Base-by-base conservation (phyloP, 2,329 filamentous ascomycete species). In the Xylaria digitata region DNA sequence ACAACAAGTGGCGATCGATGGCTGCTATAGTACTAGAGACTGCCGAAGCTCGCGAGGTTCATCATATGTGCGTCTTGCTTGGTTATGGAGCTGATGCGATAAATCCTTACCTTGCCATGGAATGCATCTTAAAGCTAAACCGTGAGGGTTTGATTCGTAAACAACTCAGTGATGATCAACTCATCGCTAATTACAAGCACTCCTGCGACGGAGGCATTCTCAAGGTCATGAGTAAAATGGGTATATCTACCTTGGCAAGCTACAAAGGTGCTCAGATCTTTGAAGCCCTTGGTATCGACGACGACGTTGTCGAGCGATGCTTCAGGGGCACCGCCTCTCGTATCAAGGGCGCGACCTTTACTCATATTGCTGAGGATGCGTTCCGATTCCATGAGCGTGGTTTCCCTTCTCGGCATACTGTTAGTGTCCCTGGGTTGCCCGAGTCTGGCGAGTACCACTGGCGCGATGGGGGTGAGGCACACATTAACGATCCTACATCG, bases 211-310 rank as follows among this genome's bases (percentile, higher is more conserved):
- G 95, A 76, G 95, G 95, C 83, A 97, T 98, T 71, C 85, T 98
- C 71, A 98, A 98, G 82, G 95, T 98, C 79, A 98, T 98, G 95
- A 96, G 92, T 80, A 98, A 98, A 86, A 98, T 98, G 95, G 95
- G 95, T 83, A 98, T 98, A 71, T 97, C 95, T 6, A 98, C 95
- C 37, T 85, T 98, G 52, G 93, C 95, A 76, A 95, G 92, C 73
- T 98, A 98, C 85, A 98, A 98, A 85, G 95, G 95, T 77, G 95
- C 95, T 63, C 95, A 98, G 83, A 98, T 98, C 71, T 98, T 97
- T 74, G 95, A 98, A 79, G 94, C 94, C 55, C 90, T 98, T 49
- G 95, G 95, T 81, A 90, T 97, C 40, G 94, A 97, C 76, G 94
- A 97, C 79, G 86, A 87, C 21, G 94, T 98, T 53, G 92, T 98